Percentiles rank a stretch among this genome's conserved stretches.
phyloP scores from a whole-genome alignment of 805 yeast species.

The Lipomyces yamadae region DNA sequence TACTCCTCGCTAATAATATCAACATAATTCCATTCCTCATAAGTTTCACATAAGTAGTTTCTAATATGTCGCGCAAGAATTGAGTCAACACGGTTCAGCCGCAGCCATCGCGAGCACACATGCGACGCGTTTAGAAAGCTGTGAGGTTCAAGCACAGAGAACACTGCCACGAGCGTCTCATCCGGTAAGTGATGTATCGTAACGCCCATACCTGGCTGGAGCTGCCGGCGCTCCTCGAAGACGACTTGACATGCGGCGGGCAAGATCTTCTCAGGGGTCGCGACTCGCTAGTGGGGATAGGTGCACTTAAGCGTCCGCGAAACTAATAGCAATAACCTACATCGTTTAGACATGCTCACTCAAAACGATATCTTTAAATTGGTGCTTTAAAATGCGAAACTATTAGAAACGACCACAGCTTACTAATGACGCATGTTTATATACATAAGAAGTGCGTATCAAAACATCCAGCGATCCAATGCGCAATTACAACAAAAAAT shows the following conservation, averaged over 20 bases:
- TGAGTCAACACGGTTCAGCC: conserved; percentile 12
- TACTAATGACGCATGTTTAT: no score
- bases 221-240: neutral
- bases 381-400: neutral
- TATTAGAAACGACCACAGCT: no score
- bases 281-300: no score
- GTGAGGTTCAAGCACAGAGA: conserved; percentile 23
- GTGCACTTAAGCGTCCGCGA: no score
- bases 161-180: conserved; percentile 19
- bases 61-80: conserved; percentile 29
- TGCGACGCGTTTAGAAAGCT: conserved; percentile 28
- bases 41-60: conserved; percentile 14
- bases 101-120: conserved; percentile 25
- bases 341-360: no score
- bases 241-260: no score
- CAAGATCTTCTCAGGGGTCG: no score
- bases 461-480: neutral
- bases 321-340: no score
- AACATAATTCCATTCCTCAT: conserved; percentile 12
- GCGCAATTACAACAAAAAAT: neutral
- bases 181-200: conserved; percentile 21
- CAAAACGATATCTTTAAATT: no score
- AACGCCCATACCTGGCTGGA: neutral
- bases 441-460: neutral
- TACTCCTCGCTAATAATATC: conserved; percentile 19